Base-by-base conservation (phyloP, 1,284 basidiomycete species). In the Ganoderma leucocontextum region DNA sequence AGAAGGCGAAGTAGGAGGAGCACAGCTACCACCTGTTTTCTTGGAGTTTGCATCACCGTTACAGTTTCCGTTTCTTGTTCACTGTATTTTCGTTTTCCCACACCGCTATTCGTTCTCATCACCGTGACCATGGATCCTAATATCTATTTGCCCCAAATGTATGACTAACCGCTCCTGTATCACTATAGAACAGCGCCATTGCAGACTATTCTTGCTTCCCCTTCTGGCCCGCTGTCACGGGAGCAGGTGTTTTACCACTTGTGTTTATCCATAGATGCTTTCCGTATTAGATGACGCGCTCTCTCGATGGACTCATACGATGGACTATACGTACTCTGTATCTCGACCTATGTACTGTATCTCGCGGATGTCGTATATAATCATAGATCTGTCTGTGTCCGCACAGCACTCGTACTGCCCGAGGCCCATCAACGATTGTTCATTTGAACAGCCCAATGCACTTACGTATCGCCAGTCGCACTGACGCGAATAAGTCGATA, bases 41-140 rank as follows among this genome's bases (percentile, higher is more conserved):
- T 38, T 60, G 57, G 57, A 59, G 53, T 36, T 29, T 57, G 29
- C 33, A 57, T 57, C 55, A 57, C 13, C 35, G 47, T 25, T 59
- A 35, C 35, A 9, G 19, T 12, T 58, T 58, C 29, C 55, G 17
- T 33, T 49, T 49, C 47, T 49, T 49, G 22, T 25, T 25, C 12
- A 10, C 22, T 8, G 22, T 25, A 29, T 1, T 38, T 38, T n/a
- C 33, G 33, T 19, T 58, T 38, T n/a, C 36, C 33, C 55, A 36
- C 33, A 38, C 33, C 15, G 13, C 55, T 38, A 58, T 38, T n/a
- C 53, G 33, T 55, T 55, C 29, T 55, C 7, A 35, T 19, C 53
- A 29, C 29, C 29, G 29, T 29, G 29, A 29, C 29, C 29, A 17
- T n/a, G 3, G 15, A 35, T 17, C 53, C 53, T 17, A 38, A 35